Base-by-base conservation (phyloP, 2,329 filamentous ascomycete species). In the Chrysosphaeria jannelii region DNA sequence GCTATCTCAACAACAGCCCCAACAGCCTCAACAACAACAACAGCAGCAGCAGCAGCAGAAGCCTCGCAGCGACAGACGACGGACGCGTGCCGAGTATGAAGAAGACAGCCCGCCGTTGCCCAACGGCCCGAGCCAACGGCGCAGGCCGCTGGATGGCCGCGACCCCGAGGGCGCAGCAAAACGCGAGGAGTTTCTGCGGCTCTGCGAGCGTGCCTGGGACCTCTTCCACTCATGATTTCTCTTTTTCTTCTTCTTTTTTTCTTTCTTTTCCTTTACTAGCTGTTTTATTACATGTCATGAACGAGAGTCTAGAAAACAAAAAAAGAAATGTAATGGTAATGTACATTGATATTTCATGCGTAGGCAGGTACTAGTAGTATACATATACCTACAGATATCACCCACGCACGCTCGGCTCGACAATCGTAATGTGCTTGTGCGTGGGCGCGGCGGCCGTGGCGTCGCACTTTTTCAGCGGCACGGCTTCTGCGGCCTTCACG, bases 171-270 rank as follows among this genome's bases (percentile, higher is more conserved):
- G 66, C 5, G 68, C 75, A 41, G 67, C 60, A 38, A 93, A 93
- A 61, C 78, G 78, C 40, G 78, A 90, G 20, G 76, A 90, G 41
- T 97, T 97, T 39, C 50, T 97, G 31, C 53, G 59, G 26, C 49
- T 93, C 23, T 91, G 81, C 41, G 65, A 75, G 34, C 57, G 75
- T 37, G 85, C 85, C 6, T 97, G 85, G 85, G 85, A 97, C 47
- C 46, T 97, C 14, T 90, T 93, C 45, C 85, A 93, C 50, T 90
- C 78, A 30, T 91, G 48, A 60, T 5, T n/a, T 16, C 21, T 21
- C 22, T 23, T n/a, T 25, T 14, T 3, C 6, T 25, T 22, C 7
- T 20, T 16, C 10, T 21, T 22, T 9, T 10, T 23, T 21, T 28
- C 18, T 25, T 13, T 20, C 6, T 10, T 21, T 15, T 2, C 18